Evolutionary conservation across 345 rosid genomes (phyloP).

Genomic region (Syzygium jambos): DNA sequence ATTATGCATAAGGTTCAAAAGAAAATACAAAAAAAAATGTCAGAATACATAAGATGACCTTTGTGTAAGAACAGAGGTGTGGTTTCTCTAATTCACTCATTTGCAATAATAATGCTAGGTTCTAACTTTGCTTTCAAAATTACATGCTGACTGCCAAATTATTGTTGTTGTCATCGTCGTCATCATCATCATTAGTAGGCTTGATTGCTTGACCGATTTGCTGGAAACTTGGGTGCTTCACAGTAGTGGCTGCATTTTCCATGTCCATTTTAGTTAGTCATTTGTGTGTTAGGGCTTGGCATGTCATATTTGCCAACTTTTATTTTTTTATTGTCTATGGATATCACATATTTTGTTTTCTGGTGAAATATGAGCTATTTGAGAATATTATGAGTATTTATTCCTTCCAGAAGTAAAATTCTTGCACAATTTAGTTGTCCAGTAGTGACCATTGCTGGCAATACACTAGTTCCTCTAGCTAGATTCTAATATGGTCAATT

Average conservation of each 20-base stretch:
- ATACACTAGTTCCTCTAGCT: neutral
- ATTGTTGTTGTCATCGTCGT: fast-evolving
- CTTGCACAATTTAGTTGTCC: neutral
- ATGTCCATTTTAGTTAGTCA: neutral
- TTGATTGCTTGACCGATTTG: neutral
- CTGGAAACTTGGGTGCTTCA: neutral
- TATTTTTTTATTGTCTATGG: neutral
- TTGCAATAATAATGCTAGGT: neutral
- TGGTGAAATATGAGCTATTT: neutral
- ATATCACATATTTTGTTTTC: neutral
- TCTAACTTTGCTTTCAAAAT: neutral
- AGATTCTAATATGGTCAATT: neutral
- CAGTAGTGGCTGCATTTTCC: neutral
- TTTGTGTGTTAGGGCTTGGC: neutral
- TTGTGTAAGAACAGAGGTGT: too few species aligned
- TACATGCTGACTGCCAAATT: fast-evolving
- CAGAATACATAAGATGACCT: neutral
- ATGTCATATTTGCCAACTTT: neutral
- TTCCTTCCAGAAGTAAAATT: neutral
- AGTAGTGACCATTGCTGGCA: neutral
- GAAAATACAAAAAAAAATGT: neutral
- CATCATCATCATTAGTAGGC: fast-evolving
- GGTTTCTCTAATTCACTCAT: neutral
- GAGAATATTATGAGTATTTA: neutral
- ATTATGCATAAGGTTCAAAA: neutral